phyloP scores from a whole-genome alignment of 1,284 basidiomycete species.

The Pyrrhoderma lamaoense region DNA sequence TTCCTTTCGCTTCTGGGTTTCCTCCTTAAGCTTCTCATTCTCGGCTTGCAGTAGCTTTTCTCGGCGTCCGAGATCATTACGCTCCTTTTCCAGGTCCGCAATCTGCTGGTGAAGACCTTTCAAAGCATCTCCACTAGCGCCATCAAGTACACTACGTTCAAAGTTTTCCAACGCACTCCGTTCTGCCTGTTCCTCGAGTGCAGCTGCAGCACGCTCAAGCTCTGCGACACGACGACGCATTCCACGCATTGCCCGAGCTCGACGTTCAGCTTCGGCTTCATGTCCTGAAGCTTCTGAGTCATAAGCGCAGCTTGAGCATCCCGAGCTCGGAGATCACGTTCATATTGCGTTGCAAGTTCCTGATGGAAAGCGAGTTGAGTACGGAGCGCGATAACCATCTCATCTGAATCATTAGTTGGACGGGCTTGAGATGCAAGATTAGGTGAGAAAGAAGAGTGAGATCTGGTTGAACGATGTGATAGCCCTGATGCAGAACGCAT shows the following conservation, averaged over 20 bases:
- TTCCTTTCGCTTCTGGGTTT: constrained; percentile 43
- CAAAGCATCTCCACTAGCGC: constrained; percentile 63
- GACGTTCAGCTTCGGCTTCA: constrained; percentile 55
- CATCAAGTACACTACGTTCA: constrained; percentile 72
- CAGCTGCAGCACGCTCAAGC: constrained; percentile 55
- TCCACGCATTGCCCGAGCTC: constrained; percentile 41
- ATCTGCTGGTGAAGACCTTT: constrained; percentile 60
- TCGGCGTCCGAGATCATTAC: constrained; percentile 37
- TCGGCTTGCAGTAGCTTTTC: constrained; percentile 32
- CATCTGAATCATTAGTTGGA: constrained; percentile 44
- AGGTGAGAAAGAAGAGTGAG: constrained; percentile 2
- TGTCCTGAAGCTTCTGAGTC: constrained; percentile 40
- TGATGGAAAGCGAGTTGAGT: constrained; percentile 63
- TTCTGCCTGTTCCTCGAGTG: constrained; percentile 64
- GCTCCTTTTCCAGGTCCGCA: constrained; percentile 53
- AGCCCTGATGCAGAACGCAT: constrained; percentile 8
- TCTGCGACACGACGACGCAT: constrained; percentile 72
- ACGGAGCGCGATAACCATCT: constrained; percentile 59
- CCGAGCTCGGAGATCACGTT: constrained; percentile 59
- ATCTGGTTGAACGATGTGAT: constrained; percentile 10
- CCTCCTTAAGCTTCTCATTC: constrained; percentile 38
- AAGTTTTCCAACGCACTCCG: constrained; percentile 55
- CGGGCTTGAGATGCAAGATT: neutral
- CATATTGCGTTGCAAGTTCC: constrained; percentile 65
- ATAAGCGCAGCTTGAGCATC: constrained; percentile 63